Conservation (phyloP, 208 protist genomes). For the Wallacemonas sp. region DNA sequence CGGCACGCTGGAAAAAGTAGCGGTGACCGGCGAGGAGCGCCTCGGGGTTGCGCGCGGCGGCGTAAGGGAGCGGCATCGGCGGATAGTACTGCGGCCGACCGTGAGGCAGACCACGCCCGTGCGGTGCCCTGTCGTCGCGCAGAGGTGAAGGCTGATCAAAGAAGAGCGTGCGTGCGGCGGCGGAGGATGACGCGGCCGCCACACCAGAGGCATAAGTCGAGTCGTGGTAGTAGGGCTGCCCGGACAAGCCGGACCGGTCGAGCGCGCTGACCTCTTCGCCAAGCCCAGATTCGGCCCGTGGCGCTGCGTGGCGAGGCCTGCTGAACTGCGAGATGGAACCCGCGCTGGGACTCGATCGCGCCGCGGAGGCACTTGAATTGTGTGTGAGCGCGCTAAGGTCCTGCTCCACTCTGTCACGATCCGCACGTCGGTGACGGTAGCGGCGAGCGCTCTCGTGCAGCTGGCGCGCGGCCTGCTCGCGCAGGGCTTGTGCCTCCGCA, state of each 20-base stretch:
- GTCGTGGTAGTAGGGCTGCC: not conserved
- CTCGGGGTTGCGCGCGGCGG: not conserved
- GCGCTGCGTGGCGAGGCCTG: not conserved
- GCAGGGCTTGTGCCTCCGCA: conserved; percentile 25
- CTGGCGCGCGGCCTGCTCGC: conserved; percentile 29
- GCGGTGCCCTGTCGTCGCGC: no score
- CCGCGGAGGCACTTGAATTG: not conserved
- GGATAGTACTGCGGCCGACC: not conserved
- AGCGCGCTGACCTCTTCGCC: not conserved
- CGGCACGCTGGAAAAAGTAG: conserved; percentile 4
- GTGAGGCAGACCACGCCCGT: not conserved
- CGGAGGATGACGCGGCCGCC: not conserved
- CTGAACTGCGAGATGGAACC: not conserved
- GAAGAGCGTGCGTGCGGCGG: conserved; percentile 1
- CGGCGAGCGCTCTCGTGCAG: conserved; percentile 32
- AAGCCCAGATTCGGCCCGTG: no score
- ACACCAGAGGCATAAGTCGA: not conserved
- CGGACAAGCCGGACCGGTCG: not conserved
- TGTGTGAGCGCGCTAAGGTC: conserved; percentile 15
- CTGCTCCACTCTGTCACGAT: conserved; percentile 25
- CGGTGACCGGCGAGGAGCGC: not conserved
- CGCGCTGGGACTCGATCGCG: not conserved
- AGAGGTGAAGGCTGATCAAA: conserved; percentile 7
- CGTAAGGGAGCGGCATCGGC: not conserved
- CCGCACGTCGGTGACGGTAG: conserved; percentile 21